Evolutionary conservation across 257 asterid species (phyloP).

Genomic region (Scutellaria baicalensis): DNA sequence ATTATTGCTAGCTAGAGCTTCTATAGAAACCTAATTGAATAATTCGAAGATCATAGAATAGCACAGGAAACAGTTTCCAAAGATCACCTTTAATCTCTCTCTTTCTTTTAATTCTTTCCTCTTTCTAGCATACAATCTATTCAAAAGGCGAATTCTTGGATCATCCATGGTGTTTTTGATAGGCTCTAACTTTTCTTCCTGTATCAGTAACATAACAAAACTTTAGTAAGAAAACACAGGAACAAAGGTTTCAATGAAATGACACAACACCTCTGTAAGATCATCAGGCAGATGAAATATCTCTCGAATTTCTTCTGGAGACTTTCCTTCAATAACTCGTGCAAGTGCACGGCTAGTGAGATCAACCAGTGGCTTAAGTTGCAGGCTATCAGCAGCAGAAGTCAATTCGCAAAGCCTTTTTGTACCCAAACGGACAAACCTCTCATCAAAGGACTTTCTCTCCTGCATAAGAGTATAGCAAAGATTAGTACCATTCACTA

Average conservation of each 20-base stretch:
- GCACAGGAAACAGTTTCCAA: constrained; percentile 3
- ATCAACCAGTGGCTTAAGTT: constrained; percentile 79
- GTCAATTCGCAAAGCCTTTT: constrained; percentile 81
- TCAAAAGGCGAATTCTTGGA: constrained; percentile 73
- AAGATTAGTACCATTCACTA: background rate
- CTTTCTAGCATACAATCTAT: constrained; percentile 79
- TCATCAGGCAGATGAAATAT: constrained; percentile 87
- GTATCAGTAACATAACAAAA: constrained; percentile 12
- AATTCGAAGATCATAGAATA: background rate
- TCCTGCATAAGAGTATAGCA: constrained; percentile 40
- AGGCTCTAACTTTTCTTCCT: constrained; percentile 96
- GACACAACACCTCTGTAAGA: constrained; percentile 77
- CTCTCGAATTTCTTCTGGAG: constrained; percentile 82
- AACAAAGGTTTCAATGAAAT: constrained; percentile 20
- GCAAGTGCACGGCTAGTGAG: constrained; percentile 93
- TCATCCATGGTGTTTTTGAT: constrained; percentile 71
- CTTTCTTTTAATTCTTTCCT: constrained; percentile 76
- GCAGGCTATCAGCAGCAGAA: constrained; percentile 83
- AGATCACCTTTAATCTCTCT: constrained; percentile 59
- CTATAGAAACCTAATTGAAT: background rate
- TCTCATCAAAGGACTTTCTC: constrained; percentile 73
- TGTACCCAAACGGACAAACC: constrained; percentile 68
- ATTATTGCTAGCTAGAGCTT: background rate
- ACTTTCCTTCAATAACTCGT: constrained; percentile 78
- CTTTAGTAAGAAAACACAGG: constrained; percentile 7